Evolutionary conservation across 2,329 filamentous ascomycete genomes (phyloP).

Genomic region (Diaporthe sp.): DNA sequence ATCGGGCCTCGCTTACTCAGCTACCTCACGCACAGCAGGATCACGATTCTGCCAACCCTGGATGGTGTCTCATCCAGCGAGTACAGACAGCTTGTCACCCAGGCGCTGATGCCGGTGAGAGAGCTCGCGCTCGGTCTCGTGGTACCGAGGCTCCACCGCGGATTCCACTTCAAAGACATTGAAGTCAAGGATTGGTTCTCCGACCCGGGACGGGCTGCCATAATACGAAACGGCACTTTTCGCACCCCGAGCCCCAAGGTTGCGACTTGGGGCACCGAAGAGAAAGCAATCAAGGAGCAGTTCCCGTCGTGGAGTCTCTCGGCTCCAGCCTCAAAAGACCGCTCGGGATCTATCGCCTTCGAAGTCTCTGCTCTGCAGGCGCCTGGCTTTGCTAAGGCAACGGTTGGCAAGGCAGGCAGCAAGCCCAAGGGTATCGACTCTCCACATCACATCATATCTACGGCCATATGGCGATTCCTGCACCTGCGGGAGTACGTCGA

Average conservation of each 20-base stretch:
- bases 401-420: conserved; percentile 67
- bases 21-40: conserved; percentile 84
- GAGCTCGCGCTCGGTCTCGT: conserved; percentile 84
- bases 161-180: conserved; percentile 85
- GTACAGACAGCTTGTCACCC: conserved; percentile 84
- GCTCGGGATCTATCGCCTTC: conserved; percentile 64
- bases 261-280: conserved; percentile 80
- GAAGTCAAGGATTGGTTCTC: conserved; percentile 89
- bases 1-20: conserved; percentile 84
- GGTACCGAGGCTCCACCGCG: conserved; percentile 84
- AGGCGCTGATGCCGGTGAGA: conserved; percentile 80
- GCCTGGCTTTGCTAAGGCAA: conserved; percentile 76
- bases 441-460: conserved; percentile 75
- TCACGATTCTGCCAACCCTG: conserved; percentile 84
- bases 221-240: conserved; percentile 63
- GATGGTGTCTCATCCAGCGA: conserved; percentile 85
- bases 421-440: conserved; percentile 72
- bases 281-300: conserved; percentile 64
- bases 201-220: conserved; percentile 73
- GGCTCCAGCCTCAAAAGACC: conserved; percentile 48
- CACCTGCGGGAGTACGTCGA: conserved; percentile 90
- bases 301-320: conserved; percentile 50
- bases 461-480: conserved; percentile 89
- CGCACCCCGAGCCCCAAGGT: conserved; percentile 62
- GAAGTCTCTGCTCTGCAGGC: conserved; percentile 79